These are phyloP conservation scores for Anthracocystis walkeri DNA, from an alignment of 1,284 basidiomycete genomes.

Conservation along the genomic window DNA sequence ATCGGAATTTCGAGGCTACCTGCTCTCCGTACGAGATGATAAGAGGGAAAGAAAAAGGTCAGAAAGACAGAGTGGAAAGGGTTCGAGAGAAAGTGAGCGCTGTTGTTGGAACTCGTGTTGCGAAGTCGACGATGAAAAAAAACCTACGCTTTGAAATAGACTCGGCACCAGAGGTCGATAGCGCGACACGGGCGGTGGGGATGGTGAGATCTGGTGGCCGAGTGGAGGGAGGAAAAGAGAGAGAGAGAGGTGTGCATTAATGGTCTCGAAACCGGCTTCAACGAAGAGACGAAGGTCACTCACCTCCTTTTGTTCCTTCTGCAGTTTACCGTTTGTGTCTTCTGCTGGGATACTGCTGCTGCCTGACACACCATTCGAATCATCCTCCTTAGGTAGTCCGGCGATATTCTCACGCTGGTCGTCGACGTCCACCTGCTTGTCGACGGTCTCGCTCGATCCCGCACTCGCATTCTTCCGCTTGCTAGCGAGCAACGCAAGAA, in stretches of 20 bases:
- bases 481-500: slow-evolving; percentile 34
- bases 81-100: slow-evolving; percentile 16
- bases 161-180: slow-evolving; percentile 44
- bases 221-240: neutral
- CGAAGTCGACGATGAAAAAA: neutral
- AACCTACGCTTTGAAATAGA: slow-evolving; percentile 41
- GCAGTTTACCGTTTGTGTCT: neutral
- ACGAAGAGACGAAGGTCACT: neutral
- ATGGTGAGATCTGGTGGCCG: slow-evolving; percentile 13
- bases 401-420: neutral
- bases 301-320: slow-evolving; percentile 20
- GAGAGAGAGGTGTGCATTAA: slow-evolving; percentile 9
- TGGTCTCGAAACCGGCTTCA: neutral
- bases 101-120: neutral
- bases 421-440: neutral
- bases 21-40: neutral
- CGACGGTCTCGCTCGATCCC: neutral
- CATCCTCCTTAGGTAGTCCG: neutral
- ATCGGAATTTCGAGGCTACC: slow-evolving; percentile 30
- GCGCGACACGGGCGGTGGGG: slow-evolving; percentile 16
- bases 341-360: neutral
- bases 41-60: neutral
- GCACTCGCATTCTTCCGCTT: slow-evolving; percentile 21
- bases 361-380: neutral
- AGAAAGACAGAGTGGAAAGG: neutral